phyloP scores from a whole-genome alignment of 306 rosid genomes.

The Trichosanthes cucumerina region DNA sequence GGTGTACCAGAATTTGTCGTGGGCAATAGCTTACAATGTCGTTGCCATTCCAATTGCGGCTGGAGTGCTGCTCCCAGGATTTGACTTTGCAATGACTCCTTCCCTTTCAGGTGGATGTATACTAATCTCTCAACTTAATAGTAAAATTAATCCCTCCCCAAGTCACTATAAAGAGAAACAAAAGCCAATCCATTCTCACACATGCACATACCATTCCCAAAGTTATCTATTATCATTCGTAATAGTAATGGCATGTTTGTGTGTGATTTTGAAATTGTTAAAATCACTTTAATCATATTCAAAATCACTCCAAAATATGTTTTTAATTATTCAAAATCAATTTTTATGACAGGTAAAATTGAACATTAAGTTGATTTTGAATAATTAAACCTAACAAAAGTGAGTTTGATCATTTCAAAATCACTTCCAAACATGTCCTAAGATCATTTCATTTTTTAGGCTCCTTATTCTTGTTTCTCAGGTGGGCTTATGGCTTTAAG shows the following conservation, averaged over 20 bases:
- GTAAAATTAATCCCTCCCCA: not conserved
- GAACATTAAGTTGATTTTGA: no score
- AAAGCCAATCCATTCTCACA: not conserved
- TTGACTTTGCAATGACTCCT: constrained; percentile 95
- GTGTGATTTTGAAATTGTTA: no score
- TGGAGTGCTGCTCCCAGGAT: constrained; percentile 78
- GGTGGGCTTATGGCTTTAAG: constrained; percentile 97
- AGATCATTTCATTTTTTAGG: no score
- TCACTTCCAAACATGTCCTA: no score
- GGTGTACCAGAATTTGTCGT: constrained; percentile 85
- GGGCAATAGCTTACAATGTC: constrained; percentile 86
- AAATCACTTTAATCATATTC: no score
- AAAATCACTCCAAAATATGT: no score
- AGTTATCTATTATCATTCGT: not conserved
- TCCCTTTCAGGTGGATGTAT: constrained; percentile 74
- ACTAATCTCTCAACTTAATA: not conserved
- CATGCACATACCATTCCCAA: not conserved
- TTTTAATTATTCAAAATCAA: no score
- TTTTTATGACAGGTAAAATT: no score
- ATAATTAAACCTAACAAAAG: no score
- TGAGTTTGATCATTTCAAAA: no score
- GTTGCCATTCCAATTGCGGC: constrained; percentile 84
- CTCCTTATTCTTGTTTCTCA: constrained; percentile 28
- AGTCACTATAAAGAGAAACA: not conserved
- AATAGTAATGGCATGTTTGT: not conserved